phyloP scores from a whole-genome alignment of 1,284 basidiomycete genomes.

The Cutaneotrichosporon arboriforme region DNA sequence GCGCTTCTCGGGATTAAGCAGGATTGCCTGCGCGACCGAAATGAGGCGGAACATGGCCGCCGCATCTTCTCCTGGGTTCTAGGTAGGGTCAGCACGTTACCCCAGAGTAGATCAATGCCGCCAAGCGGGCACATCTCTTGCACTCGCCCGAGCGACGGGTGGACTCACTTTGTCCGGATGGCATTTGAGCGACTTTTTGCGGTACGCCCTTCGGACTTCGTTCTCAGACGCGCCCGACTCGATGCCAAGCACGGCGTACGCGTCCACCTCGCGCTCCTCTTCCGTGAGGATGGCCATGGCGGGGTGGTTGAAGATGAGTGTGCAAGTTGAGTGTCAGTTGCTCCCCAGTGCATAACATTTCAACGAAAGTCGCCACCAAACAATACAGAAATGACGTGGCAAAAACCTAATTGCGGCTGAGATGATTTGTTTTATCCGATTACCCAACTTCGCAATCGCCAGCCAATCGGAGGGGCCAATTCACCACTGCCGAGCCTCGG shows the following conservation, averaged over 20 bases:
- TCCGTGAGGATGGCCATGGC: slow-evolving; percentile 36
- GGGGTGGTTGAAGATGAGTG: background rate
- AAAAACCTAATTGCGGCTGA: too few relatives aligned
- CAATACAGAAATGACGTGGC: slow-evolving; percentile 1
- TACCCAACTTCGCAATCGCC: too few relatives aligned
- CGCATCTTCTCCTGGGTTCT: slow-evolving; percentile 36
- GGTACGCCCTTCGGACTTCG: slow-evolving; percentile 77
- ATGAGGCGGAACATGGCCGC: slow-evolving; percentile 82
- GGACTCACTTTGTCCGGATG: slow-evolving; percentile 75
- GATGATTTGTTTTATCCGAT: too few relatives aligned
- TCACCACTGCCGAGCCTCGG: background rate
- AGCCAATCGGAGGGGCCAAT: too few relatives aligned
- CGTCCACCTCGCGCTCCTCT: slow-evolving; percentile 53
- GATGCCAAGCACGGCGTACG: slow-evolving; percentile 70
- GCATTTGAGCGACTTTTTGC: slow-evolving; percentile 74
- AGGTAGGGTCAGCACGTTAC: background rate
- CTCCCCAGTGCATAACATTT: too few relatives aligned
- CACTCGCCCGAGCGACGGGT: too few relatives aligned
- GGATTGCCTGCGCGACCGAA: slow-evolving; percentile 74
- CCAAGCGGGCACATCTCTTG: too few relatives aligned
- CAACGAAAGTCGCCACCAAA: slow-evolving; percentile 9
- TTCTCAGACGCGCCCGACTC: slow-evolving; percentile 65
- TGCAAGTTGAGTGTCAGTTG: too few relatives aligned
- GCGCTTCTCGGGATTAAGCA: slow-evolving; percentile 75
- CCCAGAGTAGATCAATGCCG: too few relatives aligned